phyloP scores from a whole-genome alignment of 2,329 filamentous ascomycete species.

The Cercospora beticola region DNA sequence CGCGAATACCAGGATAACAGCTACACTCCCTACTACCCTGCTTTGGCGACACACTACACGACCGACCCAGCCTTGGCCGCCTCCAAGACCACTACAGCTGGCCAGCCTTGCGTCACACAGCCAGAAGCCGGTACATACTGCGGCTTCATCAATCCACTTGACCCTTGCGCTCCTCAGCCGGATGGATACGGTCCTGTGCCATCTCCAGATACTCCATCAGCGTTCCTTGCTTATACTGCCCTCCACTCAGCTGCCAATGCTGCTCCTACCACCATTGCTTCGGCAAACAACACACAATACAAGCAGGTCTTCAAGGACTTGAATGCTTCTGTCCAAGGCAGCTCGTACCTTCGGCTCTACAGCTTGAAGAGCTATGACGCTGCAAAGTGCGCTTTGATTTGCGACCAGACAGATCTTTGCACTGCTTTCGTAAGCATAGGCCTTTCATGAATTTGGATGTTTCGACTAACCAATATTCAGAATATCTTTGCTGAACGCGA shows the following conservation, averaged over 20 bases:
- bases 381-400: constrained; percentile 25
- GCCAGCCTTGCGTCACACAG: constrained; percentile 32
- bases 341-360: constrained; percentile 29
- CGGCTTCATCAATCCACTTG: constrained; percentile 42
- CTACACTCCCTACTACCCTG: constrained; percentile 30
- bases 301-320: constrained; percentile 29
- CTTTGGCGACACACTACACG: constrained; percentile 28
- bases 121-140: constrained; percentile 39
- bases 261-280: constrained; percentile 28
- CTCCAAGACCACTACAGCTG: constrained; percentile 28
- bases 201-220: constrained; percentile 28
- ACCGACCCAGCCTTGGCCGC: constrained; percentile 28
- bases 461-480: not conserved
- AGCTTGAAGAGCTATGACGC: constrained; percentile 29
- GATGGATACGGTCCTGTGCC: constrained; percentile 38
- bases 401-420: constrained; percentile 27
- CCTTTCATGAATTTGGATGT: not conserved
- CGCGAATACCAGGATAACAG: constrained; percentile 14
- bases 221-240: constrained; percentile 28
- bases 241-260: constrained; percentile 22
- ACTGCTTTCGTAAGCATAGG: constrained; percentile 19
- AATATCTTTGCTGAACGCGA: constrained; percentile 29
- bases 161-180: constrained; percentile 41
- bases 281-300: constrained; percentile 21
- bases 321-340: constrained; percentile 20